Evolutionary conservation across 1,284 basidiomycete species (phyloP), one percentile per base, ranked within the genome.

Genomic region (Pseudozyma sp.): DNA sequence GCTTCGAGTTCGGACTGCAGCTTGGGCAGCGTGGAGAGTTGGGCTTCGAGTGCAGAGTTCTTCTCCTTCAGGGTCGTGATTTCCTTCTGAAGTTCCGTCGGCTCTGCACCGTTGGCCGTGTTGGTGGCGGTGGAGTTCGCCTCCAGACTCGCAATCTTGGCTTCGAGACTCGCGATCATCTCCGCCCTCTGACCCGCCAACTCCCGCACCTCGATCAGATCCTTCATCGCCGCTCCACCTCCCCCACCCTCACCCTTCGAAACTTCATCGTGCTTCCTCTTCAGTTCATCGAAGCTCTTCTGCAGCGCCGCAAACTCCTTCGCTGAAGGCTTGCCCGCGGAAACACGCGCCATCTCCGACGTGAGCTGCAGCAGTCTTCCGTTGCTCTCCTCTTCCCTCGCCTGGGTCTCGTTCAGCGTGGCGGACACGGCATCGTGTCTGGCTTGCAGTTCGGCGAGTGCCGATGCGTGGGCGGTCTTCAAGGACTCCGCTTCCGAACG

Each of bases 311-410:
- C 47, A 45, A 67, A 60, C 42, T 64, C 67, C 47, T 68, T 63
- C 8, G 29, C 37, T n/a, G 66, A 56, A 3, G 58, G 54, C 31
- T 61, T 67, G 4, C 56, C 64, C 8, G 69, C 53, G 17, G 66
- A 65, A 24, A 62, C 54, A 1, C 62, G 31, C 14, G 65, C 66
- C 57, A 73, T 58, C 40, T 73, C 66, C 13, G 66, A 56, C 2
- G 71, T 69, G 14, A 69, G 55, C 33, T 68, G 64, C 7, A 68
- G 44, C 17, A 74, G 50, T 43, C 66, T 69, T 13, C 42, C 67
- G 54, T 62, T 59, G 16, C 43, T 45, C 47, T 54, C 51, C 17
- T 70, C 60, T 35, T 73, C 70, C 2, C 62, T 31, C 0, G 30
- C 33, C 24, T 46, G 48, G 1, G 65, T 33, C 40, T 72, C 56